Evolutionary conservation across 306 rosid species (phyloP), one percentile per base, ranked within the genome.

Genomic region (Cyclanthera cordifolia): DNA sequence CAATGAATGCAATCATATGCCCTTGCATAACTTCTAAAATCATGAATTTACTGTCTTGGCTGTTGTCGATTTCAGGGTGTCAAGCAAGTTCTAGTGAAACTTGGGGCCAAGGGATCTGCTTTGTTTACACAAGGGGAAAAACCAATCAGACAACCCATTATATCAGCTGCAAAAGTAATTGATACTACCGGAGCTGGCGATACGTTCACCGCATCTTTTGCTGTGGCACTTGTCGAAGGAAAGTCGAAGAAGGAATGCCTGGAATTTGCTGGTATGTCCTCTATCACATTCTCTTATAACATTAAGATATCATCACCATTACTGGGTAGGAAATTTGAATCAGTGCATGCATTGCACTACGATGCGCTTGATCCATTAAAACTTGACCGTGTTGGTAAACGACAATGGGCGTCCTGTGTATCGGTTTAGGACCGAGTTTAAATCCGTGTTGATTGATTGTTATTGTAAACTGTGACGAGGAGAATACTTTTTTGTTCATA

Each of bases 181-280:
- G 96, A 93, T 71, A 87, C 98, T 20, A 89, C 98, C 2, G 96
- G 98, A 67, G 98, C 98, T 14, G 96, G 96, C 8, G 95, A 92
- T 78, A 92, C 98, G 21, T 92, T 92, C 28, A 92, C 96, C 6
- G 95, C 96, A 23, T 84, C 98, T 74, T 92, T 85, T 74, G 95
- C 98, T 1, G 96, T 92, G 32, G 96, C 98, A 54, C 74, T 87
- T 3, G 89, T 87, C 20, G 96, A 89, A 76, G 96, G 93, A 25
- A 85, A 89, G 82, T 84, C 96, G 51, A 83, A 34, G 73, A 70
- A 71, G 71, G 95, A 89, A 67, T 81, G 89, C 88, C 67, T 93
- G 79, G 72, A 79, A 81, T 93, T 89, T 80, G 95, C 95, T 0
- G 89, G 98, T 43, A 6, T 54, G 80, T 23, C 4, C 65, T 61